phyloP scores from a whole-genome alignment of 179 eudicot species.

The Camellia oleifera region DNA sequence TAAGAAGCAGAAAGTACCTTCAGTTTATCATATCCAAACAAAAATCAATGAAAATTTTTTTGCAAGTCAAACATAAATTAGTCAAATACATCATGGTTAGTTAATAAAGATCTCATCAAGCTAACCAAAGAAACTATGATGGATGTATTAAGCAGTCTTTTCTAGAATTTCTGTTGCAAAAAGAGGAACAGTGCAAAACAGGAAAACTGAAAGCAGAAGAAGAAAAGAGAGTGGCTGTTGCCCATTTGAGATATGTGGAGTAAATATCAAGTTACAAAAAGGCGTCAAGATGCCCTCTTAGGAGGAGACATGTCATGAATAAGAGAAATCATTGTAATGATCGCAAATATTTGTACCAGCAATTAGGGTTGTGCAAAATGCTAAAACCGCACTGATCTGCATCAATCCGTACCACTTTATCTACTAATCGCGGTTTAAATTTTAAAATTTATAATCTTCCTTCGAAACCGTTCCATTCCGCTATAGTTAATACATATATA shows the following conservation, averaged over 20 bases:
- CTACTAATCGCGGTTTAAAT: too few species aligned
- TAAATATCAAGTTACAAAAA: constrained; percentile 2
- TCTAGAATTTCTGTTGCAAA: neutral
- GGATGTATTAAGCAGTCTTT: neutral
- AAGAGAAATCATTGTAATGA: constrained; percentile 47
- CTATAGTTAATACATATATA: too few species aligned
- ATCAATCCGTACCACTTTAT: too few species aligned
- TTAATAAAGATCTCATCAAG: neutral
- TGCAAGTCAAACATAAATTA: neutral
- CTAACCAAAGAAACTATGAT: neutral
- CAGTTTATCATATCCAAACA: neutral
- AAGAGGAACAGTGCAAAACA: neutral
- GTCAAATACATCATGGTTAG: neutral
- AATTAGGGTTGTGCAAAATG: too few species aligned
- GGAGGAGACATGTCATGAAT: constrained; percentile 75
- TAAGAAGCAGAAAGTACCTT: too few species aligned
- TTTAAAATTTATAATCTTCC: too few species aligned
- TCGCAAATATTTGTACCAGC: constrained; percentile 38
- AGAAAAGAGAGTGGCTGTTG: neutral
- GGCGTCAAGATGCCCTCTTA: constrained; percentile 55
- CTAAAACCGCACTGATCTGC: too few species aligned
- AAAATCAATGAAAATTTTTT: neutral
- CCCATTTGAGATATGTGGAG: neutral
- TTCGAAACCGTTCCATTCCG: too few species aligned
- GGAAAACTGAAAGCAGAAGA: neutral